A percentile compares a stretch with the other conserved stretches of the same genome.
Conservation (phyloP, 371 early-diverging fungal species). For the Blastocladiella emersonii region DNA sequence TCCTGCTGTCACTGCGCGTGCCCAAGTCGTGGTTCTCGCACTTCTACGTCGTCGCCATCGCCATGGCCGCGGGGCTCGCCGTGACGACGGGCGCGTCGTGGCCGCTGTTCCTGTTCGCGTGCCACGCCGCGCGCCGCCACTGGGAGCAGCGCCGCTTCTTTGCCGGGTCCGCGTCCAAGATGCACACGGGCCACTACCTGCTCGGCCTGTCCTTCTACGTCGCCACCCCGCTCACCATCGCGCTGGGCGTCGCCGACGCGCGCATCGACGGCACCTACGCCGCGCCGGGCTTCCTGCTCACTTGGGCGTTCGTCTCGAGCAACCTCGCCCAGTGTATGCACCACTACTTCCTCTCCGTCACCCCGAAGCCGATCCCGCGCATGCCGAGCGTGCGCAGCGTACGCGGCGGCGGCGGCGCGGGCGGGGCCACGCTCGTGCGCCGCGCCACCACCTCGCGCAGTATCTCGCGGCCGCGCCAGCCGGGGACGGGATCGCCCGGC, state of each 20-base stretch:
- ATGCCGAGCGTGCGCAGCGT: not conserved
- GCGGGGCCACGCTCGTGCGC: too few relatives aligned
- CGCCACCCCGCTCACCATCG: not conserved
- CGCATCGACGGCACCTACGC: not conserved
- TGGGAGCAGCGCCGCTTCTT: not conserved
- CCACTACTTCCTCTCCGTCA: not conserved
- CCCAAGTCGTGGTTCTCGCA: not conserved
- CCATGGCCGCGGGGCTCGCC: not conserved
- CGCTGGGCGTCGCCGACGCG: not conserved
- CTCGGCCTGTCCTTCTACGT: conserved; percentile 2
- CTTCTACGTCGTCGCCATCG: not conserved
- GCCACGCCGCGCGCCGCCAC: not conserved
- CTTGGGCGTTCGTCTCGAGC: not conserved
- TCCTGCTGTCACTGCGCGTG: not conserved
- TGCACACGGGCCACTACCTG: conserved; percentile 4
- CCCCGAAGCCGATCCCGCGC: not conserved
- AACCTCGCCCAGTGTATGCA: not conserved
- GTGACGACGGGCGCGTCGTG: not conserved
- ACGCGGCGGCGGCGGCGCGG: too few relatives aligned
- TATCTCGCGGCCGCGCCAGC: not conserved
- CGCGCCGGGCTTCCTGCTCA: not conserved
- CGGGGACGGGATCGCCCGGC: too few relatives aligned
- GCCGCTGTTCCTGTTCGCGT: not conserved
- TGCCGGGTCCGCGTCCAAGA: not conserved
- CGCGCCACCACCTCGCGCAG: not conserved